A percentile compares a stretch with the other conserved stretches of the same genome.
phyloP scores from a whole-genome alignment of 225 moss, liverwort and hornwort genomes.

The Polytrichum commune region DNA sequence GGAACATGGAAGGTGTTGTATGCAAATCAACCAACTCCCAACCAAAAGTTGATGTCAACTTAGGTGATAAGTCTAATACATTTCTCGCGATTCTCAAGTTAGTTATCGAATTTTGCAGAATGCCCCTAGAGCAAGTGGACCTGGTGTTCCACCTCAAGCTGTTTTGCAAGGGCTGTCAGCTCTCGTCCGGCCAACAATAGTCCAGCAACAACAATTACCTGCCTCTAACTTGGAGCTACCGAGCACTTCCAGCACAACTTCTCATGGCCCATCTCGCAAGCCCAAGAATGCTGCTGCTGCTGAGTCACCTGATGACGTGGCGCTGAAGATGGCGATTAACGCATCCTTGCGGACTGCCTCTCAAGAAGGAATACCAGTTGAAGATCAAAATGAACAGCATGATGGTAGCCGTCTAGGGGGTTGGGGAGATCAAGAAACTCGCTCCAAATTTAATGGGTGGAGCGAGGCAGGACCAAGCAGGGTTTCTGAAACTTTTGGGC shows the following conservation, averaged over 20 bases:
- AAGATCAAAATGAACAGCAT: constrained; percentile 17
- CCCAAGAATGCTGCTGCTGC: constrained; percentile 7
- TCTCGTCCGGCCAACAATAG: constrained; percentile 33
- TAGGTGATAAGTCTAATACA: too few species aligned
- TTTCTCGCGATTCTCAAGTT: too few species aligned
- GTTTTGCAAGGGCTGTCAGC: constrained; percentile 67
- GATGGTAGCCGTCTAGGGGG: constrained; percentile 20
- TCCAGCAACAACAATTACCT: constrained; percentile 12
- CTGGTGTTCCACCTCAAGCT: constrained; percentile 38
- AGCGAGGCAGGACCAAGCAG: constrained; percentile 61
- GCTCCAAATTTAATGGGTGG: constrained; percentile 42
- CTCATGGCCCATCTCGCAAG: constrained; percentile 7
- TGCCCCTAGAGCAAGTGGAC: constrained; percentile 23
- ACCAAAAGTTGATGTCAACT: too few species aligned
- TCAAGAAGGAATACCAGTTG: constrained; percentile 56
- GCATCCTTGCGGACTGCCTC: constrained; percentile 79
- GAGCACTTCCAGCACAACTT: background rate
- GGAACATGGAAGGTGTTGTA: too few species aligned
- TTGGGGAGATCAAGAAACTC: constrained; percentile 38
- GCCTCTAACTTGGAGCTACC: constrained; percentile 9
- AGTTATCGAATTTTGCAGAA: constrained; percentile 12
- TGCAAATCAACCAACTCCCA: too few species aligned
- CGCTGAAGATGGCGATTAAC: constrained; percentile 80
- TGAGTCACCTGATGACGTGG: constrained; percentile 57
- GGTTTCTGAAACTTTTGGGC: constrained; percentile 24